Conservation (phyloP, 768 basidiomycete species). For the Chalciporus pseudorubinellus region DNA sequence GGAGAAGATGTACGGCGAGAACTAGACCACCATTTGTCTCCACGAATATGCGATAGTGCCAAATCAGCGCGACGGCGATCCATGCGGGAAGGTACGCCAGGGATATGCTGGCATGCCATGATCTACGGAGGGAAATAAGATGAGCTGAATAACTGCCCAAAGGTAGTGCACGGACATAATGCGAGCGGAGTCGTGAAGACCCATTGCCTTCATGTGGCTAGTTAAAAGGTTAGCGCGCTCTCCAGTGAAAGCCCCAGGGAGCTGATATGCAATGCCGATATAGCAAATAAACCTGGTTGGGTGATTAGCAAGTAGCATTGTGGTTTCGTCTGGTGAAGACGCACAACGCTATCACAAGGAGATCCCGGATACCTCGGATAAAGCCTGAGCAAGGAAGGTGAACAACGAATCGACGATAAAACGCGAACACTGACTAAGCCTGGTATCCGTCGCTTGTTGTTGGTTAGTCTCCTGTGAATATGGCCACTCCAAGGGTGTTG, state of each 20-base stretch:
- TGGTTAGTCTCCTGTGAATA: slow-evolving; percentile 67
- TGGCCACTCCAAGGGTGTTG: slow-evolving; percentile 70
- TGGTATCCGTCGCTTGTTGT: slow-evolving; percentile 51
- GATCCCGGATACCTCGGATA: slow-evolving; percentile 55
- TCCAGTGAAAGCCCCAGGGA: slow-evolving; percentile 65
- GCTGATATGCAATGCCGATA: slow-evolving; percentile 73
- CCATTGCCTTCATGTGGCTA: slow-evolving; percentile 78
- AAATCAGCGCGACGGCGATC: slow-evolving; percentile 62
- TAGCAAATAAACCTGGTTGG: slow-evolving; percentile 59
- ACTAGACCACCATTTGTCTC: slow-evolving; percentile 58
- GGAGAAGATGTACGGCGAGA: slow-evolving; percentile 61
- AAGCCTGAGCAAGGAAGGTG: slow-evolving; percentile 44
- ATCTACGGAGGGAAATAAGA: slow-evolving; percentile 24
- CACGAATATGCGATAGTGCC: slow-evolving; percentile 67
- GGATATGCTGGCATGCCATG: slow-evolving; percentile 68
- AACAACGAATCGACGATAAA: not conserved
- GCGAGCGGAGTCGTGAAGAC: slow-evolving; percentile 66
- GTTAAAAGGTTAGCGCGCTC: slow-evolving; percentile 68
- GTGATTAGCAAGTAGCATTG: not conserved
- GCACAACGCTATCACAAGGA: slow-evolving; percentile 68
- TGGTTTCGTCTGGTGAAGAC: slow-evolving; percentile 17
- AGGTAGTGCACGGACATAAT: slow-evolving; percentile 42
- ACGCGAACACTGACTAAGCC: slow-evolving; percentile 47
- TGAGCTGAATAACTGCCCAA: not conserved
- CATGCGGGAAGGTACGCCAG: slow-evolving; percentile 74